These are phyloP conservation scores for Cajanus cajan DNA, from an alignment of 306 rosid genomes.

Conservation along the genomic window DNA sequence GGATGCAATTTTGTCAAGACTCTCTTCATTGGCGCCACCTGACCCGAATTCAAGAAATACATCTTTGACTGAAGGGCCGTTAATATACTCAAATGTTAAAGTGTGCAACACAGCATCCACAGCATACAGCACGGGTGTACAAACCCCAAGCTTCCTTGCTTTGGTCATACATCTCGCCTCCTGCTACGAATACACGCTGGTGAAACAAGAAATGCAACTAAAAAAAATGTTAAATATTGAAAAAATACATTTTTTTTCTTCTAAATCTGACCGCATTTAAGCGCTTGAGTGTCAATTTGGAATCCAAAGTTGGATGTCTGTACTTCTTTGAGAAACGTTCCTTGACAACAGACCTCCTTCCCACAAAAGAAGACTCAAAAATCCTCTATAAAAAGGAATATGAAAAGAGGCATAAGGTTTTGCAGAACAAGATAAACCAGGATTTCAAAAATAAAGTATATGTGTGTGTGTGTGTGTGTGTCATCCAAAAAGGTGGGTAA, in stretches of 20 bases:
- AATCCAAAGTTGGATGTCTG: conserved; percentile 88
- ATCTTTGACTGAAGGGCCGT: conserved; percentile 79
- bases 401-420: conserved; percentile 1
- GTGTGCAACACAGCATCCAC: conserved; percentile 69
- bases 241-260: background rate
- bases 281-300: conserved; percentile 80
- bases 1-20: conserved; percentile 48
- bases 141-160: conserved; percentile 82
- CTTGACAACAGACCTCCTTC: conserved; percentile 76
- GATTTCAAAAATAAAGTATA: background rate
- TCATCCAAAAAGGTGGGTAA: background rate
- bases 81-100: conserved; percentile 70
- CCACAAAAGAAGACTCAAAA: conserved; percentile 75
- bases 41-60: conserved; percentile 68
- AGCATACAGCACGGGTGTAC: conserved; percentile 65
- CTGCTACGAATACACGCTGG: conserved; percentile 39
- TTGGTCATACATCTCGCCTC: conserved; percentile 96
- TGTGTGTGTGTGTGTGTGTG: too few species aligned
- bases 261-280: conserved; percentile 59
- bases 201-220: conserved; percentile 8
- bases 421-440: background rate
- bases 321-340: conserved; percentile 92
- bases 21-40: conserved; percentile 40
- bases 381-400: conserved; percentile 54
- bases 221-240: background rate